Evolutionary conservation across 139 green algal genomes (phyloP), one percentile per base, ranked within the genome.

Genomic region (Zygnema cylindricum): DNA sequence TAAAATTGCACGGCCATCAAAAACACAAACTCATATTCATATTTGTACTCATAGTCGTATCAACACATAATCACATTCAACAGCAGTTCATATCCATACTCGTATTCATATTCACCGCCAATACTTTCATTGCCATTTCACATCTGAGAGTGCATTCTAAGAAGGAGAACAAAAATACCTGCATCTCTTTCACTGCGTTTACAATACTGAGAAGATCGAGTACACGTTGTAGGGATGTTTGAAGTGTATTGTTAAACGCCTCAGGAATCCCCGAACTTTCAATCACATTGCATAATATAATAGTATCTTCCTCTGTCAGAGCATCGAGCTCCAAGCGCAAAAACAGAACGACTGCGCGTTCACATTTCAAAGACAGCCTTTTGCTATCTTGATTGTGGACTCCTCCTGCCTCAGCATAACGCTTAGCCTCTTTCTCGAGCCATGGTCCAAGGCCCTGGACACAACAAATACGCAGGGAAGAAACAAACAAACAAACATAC

Each of bases 371-470:
- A 1, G 23, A 35, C 35, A 85, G 22, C 21, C 78, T 39, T 38
- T 85, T 63, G 36, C 78, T 55, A 35, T 55, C 49, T 41, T 85
- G 78, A 41, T 85, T 85, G 78, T 85, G 78, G 40, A 85, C 78
- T 22, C 78, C 78, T 2, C 78, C 78, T 0, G 78, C 78, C 38
- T 85, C 39, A 22, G 78, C 78, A 2, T 85, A 85, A 22, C 78
- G 78, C 78, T 69, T 43, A 16, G 78, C 78, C 78, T 85, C 78
- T 23, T 43, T 42, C 0, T 42, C 39, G n/a, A 85, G 36, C 78
- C 78, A 85, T 25, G 78, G 78, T 1, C 78, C 78, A 30, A 85
- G 78, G 16, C 78, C 69, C 78, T 85, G 78, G 57, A 73, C 30
- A 30, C 30, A 30, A 30, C 30, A 41, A 83, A 43, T 22, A 11